phyloP scores from a whole-genome alignment of 345 rosid genomes.

The sweet orange (Citrus sinensis) region DNA sequence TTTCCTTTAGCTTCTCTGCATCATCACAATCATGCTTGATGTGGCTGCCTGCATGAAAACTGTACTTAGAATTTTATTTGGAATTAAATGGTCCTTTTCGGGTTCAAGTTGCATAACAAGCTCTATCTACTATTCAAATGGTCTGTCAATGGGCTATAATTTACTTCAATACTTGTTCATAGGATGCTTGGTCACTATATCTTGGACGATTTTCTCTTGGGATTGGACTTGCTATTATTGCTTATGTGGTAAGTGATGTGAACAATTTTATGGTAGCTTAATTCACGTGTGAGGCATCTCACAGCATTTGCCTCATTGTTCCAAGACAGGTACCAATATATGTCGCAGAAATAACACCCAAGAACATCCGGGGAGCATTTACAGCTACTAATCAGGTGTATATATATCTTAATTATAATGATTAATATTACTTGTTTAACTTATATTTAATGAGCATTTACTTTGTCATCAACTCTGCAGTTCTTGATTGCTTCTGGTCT shows the following conservation, averaged over 20 bases:
- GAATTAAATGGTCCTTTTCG: background rate
- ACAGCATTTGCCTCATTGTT: background rate
- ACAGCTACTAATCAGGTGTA: constrained; percentile 17
- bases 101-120: background rate
- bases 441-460: background rate
- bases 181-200: constrained; percentile 36
- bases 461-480: constrained; percentile 14
- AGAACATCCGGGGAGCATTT: constrained; percentile 7
- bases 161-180: background rate
- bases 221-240: constrained; percentile 29
- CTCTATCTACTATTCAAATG: no score
- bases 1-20: background rate
- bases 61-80: background rate
- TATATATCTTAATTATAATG: no score
- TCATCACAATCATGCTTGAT: background rate
- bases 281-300: background rate
- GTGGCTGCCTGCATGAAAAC: background rate
- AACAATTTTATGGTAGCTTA: background rate
- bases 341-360: constrained; percentile 12
- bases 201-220: constrained; percentile 33
- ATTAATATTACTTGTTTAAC: background rate
- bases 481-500: constrained; percentile 6
- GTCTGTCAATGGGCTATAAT: background rate
- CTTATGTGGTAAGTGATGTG: constrained; percentile 29
- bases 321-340: constrained; percentile 19